phyloP scores from a whole-genome alignment of 305 asterid genomes.

The Fraxinus latifolia region DNA sequence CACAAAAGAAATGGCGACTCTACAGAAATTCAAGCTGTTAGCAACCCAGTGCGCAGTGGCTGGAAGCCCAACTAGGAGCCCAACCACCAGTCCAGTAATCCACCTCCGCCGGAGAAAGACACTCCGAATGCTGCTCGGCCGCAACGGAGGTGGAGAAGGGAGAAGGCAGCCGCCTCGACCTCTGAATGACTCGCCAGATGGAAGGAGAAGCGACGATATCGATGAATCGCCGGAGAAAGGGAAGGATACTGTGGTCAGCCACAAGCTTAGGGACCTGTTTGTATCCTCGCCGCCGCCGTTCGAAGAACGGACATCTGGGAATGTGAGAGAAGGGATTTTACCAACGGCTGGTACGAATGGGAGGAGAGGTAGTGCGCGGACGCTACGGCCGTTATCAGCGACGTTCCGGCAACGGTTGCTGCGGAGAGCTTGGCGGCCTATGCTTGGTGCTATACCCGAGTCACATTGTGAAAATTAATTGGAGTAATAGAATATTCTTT shows the following conservation, averaged over 20 bases:
- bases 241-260: constrained; percentile 49
- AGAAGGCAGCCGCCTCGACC: constrained; percentile 39
- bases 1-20: constrained; percentile 49
- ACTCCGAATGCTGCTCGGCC: constrained; percentile 82
- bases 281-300: constrained; percentile 12
- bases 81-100: constrained; percentile 84
- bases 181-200: constrained; percentile 43
- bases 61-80: constrained; percentile 50
- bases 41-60: constrained; percentile 83
- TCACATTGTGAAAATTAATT: neutral
- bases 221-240: constrained; percentile 45
- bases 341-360: neutral
- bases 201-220: constrained; percentile 17
- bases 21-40: constrained; percentile 84
- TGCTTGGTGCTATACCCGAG: constrained; percentile 32
- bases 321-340: neutral
- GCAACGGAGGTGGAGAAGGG: constrained; percentile 28
- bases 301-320: neutral
- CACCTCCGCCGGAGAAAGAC: constrained; percentile 92
- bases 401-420: constrained; percentile 35
- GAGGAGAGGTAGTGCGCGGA: neutral
- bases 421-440: constrained; percentile 30
- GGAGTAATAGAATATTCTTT: neutral
- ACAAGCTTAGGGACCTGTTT: constrained; percentile 59
- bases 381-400: constrained; percentile 21